Evolutionary conservation across 306 rosid species (phyloP), one percentile per base, ranked within the genome.

Genomic region (Carpinus viminea): DNA sequence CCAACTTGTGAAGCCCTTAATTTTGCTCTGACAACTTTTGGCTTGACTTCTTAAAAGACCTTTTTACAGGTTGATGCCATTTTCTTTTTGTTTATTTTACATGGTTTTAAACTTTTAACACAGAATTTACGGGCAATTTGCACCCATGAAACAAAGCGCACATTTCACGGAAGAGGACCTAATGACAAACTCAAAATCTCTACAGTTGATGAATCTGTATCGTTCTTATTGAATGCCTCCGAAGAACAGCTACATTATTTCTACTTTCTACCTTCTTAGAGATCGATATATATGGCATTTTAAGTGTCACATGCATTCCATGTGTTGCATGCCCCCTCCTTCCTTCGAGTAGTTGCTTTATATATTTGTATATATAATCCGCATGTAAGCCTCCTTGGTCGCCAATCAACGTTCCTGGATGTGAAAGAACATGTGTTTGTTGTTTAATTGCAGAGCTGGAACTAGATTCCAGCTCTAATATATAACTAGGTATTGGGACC

Each of bases 41-140:
- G 89, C 79, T 70, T 76, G 84, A 73, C 82, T 65, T 66, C 74
- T 38, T 36, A 41, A 61, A 57, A 71, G 74, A 61, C 53, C 51
- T 79, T 82, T 80, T 81, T 48, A 78, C 76, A 78, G 81, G 81
- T 51, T 46, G 77, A 74, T 80, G 43, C 73, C 53, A 52, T 24
- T 84, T 68, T 34, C 64, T 79, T 47, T 73, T 24, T 59, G 60
- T 72, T 48, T 45, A 64, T 74, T 59, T 76, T 26, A 76, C 70
- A 75, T 78, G 76, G 36, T 70, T 73, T 70, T 55, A 74, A 12
- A 76, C n/a, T n/a, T n/a, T n/a, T n/a, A n/a, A 79, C 78, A 76
- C 84, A 78, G 75, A 73, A 83, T 46, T 78, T 48, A 51, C 76
- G 88, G 82, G 83, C 80, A 71, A 64, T 79, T 66, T 83, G 73